Evolutionary conservation across 495 filamentous ascomycete genomes (phyloP).

Genomic region (Penicillium chermesinum): DNA sequence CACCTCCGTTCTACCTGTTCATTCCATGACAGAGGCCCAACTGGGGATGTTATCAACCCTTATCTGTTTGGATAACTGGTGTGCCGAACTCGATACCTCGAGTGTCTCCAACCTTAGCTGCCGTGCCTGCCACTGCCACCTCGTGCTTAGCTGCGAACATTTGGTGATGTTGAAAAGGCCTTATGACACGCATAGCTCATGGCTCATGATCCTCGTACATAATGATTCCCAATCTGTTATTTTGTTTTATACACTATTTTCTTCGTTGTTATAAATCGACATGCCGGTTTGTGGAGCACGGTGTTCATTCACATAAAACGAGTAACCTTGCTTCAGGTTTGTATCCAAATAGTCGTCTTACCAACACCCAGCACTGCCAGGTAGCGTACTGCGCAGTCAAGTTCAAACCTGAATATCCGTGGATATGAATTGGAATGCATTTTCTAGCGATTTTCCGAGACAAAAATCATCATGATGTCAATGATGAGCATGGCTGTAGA

Average conservation of each 20-base stretch:
- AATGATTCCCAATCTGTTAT: conserved; percentile 14
- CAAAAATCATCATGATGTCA: too few species aligned
- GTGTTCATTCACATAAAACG: background rate
- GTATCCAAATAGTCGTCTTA: too few species aligned
- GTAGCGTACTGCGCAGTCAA: too few species aligned
- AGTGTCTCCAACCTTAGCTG: background rate
- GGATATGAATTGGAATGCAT: too few species aligned
- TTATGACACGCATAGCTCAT: conserved; percentile 5
- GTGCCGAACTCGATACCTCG: background rate
- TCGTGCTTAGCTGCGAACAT: background rate
- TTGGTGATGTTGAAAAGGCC: background rate
- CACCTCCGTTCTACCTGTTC: too few species aligned
- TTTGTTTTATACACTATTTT: conserved; percentile 10
- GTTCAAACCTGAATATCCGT: too few species aligned
- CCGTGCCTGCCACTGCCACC: background rate
- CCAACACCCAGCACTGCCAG: too few species aligned
- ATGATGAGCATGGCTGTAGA: background rate
- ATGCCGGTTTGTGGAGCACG: background rate
- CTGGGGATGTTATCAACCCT: too few species aligned
- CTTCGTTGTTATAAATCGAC: conserved; percentile 1
- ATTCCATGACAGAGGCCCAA: too few species aligned
- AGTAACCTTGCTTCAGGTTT: background rate
- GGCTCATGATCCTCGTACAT: conserved; percentile 16
- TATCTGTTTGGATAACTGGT: too few species aligned
- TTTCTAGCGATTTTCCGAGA: too few species aligned